Conservation (phyloP, 257 asterid genomes). For the Gentiana straminea region DNA sequence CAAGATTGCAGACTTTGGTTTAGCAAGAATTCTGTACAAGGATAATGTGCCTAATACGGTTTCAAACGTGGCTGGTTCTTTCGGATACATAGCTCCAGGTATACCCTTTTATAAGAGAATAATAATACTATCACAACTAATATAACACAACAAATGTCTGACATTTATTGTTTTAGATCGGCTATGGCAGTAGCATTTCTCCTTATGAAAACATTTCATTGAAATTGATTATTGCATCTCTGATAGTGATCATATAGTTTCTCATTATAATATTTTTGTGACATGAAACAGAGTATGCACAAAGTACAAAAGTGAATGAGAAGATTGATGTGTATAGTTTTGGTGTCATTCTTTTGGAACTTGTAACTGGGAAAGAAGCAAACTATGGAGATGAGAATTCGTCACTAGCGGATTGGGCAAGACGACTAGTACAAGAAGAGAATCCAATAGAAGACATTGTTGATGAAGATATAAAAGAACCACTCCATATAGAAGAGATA, state of each 20-base stretch:
- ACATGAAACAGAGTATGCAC: conserved; percentile 56
- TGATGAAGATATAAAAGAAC: conserved; percentile 56
- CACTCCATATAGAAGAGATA: conserved; percentile 43
- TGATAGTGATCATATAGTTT: neutral
- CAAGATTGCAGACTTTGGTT: conserved; percentile 53
- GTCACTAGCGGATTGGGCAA: conserved; percentile 75
- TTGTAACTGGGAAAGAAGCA: conserved; percentile 70
- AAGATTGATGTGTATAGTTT: conserved; percentile 85
- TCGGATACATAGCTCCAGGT: conserved; percentile 43
- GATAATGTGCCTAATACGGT: conserved; percentile 25
- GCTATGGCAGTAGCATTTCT: no score
- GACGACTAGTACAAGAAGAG: conserved; percentile 47
- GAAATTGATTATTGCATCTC: neutral
- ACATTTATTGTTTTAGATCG: no score
- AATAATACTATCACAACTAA: no score
- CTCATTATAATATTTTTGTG: neutral
- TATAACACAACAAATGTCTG: no score
- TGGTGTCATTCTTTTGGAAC: conserved; percentile 76
- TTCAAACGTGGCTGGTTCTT: conserved; percentile 33
- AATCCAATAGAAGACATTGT: conserved; percentile 29
- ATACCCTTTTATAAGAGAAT: neutral
- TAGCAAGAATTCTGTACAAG: conserved; percentile 34
- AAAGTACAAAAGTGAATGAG: conserved; percentile 60
- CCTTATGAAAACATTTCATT: neutral
- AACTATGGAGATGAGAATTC: conserved; percentile 56